Conservation (phyloP, 441 rosid genomes). For the Populus tomentosa region DNA sequence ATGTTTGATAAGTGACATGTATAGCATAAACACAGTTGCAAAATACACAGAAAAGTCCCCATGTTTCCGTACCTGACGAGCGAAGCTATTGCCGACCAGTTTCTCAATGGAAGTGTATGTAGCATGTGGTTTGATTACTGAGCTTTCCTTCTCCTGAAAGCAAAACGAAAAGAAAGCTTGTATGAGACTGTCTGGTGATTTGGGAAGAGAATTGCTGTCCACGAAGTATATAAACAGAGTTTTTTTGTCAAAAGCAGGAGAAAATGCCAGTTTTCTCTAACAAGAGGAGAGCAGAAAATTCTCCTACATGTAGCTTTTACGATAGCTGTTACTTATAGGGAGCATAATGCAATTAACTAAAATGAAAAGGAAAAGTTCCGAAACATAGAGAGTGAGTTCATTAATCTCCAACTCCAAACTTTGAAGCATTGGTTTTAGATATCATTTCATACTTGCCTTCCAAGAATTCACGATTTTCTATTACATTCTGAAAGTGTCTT, state of each 20-base stretch:
- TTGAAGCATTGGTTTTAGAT: background rate
- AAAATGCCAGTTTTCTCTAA: background rate
- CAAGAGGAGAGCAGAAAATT: background rate
- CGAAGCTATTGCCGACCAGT: conserved; percentile 75
- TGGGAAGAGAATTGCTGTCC: conserved; percentile 19
- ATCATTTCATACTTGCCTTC: background rate
- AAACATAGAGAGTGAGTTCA: background rate
- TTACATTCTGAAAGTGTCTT: background rate
- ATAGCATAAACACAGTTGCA: conserved; percentile 1
- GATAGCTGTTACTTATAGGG: background rate
- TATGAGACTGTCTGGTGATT: conserved; percentile 12
- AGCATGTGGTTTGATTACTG: conserved; percentile 29
- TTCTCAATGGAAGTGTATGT: conserved; percentile 52
- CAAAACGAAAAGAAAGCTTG: conserved; percentile 10
- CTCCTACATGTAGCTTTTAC: background rate
- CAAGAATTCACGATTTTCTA: background rate
- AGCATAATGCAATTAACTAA: background rate
- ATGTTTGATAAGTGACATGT: conserved; percentile 9
- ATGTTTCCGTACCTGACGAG: conserved; percentile 56
- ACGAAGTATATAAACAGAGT: background rate
- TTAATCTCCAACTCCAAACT: background rate
- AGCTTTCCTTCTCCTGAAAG: conserved; percentile 44
- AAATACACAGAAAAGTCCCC: conserved; percentile 6
- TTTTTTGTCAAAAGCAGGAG: background rate
- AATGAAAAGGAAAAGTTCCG: background rate